Percentiles rank a stretch among this genome's conserved stretches.
Conservation (phyloP, 805 yeast genomes). For the Starmerella stellata region DNA sequence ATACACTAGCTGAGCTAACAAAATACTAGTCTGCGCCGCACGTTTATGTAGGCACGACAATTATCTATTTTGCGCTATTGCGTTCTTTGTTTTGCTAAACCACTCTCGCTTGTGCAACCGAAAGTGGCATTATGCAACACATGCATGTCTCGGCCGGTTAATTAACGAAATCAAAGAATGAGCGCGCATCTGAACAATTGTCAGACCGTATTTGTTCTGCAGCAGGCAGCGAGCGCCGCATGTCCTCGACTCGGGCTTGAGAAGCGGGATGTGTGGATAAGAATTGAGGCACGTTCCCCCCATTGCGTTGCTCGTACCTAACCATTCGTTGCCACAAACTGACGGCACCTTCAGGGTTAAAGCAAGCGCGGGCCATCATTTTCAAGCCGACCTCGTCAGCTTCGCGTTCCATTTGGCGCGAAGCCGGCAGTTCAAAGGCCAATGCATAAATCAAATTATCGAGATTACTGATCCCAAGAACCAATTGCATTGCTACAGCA, state of each 20-base stretch:
- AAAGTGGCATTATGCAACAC: too few species aligned
- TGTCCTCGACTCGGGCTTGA: slow-evolving; percentile 47
- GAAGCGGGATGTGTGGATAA: slow-evolving; percentile 83
- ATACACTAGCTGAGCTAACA: too few species aligned
- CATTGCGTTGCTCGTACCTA: slow-evolving; percentile 25
- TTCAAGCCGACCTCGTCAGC: slow-evolving; percentile 90
- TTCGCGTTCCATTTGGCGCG: slow-evolving; percentile 86
- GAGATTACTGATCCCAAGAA: slow-evolving; percentile 42
- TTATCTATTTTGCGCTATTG: too few species aligned
- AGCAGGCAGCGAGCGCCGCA: slow-evolving; percentile 43
- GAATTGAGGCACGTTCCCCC: slow-evolving; percentile 36
- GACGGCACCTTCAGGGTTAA: slow-evolving; percentile 55
- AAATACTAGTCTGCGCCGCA: too few species aligned
- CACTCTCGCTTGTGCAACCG: too few species aligned
- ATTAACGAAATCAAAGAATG: neutral
- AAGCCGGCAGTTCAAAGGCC: slow-evolving; percentile 58
- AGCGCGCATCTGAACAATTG: slow-evolving; percentile 1
- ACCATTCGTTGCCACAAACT: slow-evolving; percentile 73
- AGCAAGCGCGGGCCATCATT: slow-evolving; percentile 83
- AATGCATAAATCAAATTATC: slow-evolving; percentile 38
- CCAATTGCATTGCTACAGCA: slow-evolving; percentile 35
- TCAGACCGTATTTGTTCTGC: slow-evolving; percentile 13
- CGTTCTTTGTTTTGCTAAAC: too few species aligned
- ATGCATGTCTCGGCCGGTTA: too few species aligned
- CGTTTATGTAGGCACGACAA: too few species aligned